Conservation (phyloP, 345 rosid genomes). For the Pistacia integerrima region DNA sequence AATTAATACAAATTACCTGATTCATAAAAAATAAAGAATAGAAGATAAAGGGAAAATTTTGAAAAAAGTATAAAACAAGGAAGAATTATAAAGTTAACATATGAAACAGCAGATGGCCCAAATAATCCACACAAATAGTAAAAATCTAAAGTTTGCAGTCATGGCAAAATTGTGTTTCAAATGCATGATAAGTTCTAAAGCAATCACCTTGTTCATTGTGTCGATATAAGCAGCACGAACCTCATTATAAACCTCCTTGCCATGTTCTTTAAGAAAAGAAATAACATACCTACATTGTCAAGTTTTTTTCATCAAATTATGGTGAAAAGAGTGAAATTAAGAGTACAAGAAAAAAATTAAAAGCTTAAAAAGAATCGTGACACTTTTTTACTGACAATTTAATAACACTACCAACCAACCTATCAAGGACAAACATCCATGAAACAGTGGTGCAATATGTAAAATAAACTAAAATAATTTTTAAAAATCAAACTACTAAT, state of each 20-base stretch:
- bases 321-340: constrained; percentile 11
- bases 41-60: background rate
- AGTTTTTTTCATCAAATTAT: background rate
- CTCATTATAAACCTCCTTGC: constrained; percentile 82
- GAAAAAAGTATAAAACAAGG: background rate
- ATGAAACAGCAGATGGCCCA: background rate
- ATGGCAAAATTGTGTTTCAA: background rate
- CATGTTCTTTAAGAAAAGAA: constrained; percentile 90
- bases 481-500: background rate
- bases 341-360: background rate
- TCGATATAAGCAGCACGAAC: constrained; percentile 92
- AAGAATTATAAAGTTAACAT: background rate
- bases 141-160: background rate
- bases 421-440: no score
- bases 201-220: constrained; percentile 96
- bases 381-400: background rate
- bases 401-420: background rate
- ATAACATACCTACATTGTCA: constrained; percentile 68
- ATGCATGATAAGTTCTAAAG: constrained; percentile 9
- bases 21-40: background rate
- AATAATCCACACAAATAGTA: no score
- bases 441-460: background rate
- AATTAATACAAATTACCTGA: background rate
- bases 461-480: background rate
- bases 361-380: background rate